Evolutionary conservation across 345 rosid species (phyloP).

Genomic region (Gossypium rotundifolium): DNA sequence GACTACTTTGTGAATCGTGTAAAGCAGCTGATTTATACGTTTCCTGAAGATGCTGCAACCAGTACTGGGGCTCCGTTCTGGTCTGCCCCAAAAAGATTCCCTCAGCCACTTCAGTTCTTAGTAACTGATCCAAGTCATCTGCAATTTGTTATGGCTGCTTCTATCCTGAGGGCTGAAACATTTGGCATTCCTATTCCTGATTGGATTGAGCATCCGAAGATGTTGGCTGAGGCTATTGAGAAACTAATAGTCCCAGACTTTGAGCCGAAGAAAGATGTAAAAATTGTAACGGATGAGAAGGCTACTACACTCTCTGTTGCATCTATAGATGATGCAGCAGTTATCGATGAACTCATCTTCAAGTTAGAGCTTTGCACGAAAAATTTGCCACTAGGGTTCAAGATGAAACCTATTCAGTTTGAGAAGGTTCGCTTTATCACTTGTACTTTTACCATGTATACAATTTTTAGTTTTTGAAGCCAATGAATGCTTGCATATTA

Average conservation of each 20-base stretch:
- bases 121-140: conserved; percentile 59
- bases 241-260: conserved; percentile 77
- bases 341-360: conserved; percentile 55
- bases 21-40: conserved; percentile 77
- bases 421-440: conserved; percentile 62
- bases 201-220: conserved; percentile 58
- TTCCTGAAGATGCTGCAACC: conserved; percentile 93
- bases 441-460: neutral
- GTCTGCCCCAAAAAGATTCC: conserved; percentile 98
- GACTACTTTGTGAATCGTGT: conserved; percentile 80
- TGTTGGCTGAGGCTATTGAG: conserved; percentile 65
- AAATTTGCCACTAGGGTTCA: conserved; percentile 48
- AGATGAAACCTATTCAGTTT: conserved; percentile 90
- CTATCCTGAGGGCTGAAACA: conserved; percentile 85
- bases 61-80: conserved; percentile 94
- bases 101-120: conserved; percentile 76
- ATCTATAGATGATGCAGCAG: conserved; percentile 80
- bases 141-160: conserved; percentile 63
- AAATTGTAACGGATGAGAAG: conserved; percentile 88
- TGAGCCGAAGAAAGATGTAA: conserved; percentile 72
- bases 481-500: neutral
- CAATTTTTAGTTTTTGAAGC: neutral
- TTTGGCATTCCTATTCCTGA: conserved; percentile 82
- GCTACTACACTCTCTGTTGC: conserved; percentile 72
- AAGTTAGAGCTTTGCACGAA: conserved; percentile 63